phyloP scores from a whole-genome alignment of 345 rosid genomes.

The Diplotaxis tenuifolia region DNA sequence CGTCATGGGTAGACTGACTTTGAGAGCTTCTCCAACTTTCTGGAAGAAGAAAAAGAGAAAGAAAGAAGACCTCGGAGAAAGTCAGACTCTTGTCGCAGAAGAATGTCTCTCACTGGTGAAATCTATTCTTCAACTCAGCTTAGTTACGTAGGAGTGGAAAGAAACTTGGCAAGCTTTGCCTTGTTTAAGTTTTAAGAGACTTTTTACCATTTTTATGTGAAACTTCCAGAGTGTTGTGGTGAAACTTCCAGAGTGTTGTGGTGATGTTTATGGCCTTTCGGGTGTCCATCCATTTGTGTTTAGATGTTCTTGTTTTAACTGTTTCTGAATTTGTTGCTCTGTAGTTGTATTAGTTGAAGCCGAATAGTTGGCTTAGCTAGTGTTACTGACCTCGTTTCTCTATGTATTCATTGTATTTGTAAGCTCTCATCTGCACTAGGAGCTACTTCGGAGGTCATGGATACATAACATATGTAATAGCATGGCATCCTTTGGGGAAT shows the following conservation, averaged over 20 bases:
- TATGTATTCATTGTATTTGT: conserved; percentile 29
- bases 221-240: conserved; percentile 36
- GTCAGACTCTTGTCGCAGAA: conserved; percentile 9
- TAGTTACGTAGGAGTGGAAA: conserved; percentile 31
- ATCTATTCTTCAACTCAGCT: conserved; percentile 32
- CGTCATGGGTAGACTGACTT: no score
- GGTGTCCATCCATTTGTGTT: conserved; percentile 31
- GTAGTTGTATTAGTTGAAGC: conserved; percentile 36
- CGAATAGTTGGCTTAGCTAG: conserved; percentile 30
- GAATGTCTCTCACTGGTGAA: conserved; percentile 29
- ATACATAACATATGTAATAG: conserved; percentile 25
- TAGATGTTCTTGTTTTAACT: conserved; percentile 31
- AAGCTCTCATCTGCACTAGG: conserved; percentile 28
- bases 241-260: background rate
- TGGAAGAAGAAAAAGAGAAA: conserved; percentile 25
- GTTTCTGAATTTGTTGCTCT: conserved; percentile 28
- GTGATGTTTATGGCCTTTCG: conserved; percentile 26
- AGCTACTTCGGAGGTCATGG: conserved; percentile 20
- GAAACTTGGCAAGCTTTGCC: conserved; percentile 32
- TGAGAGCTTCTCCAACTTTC: no score
- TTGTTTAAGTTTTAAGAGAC: conserved; percentile 25
- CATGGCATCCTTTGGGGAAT: conserved; percentile 34
- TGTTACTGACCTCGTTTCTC: conserved; percentile 23
- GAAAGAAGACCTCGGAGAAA: conserved; percentile 25
- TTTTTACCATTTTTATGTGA: conserved; percentile 29